A percentile compares a stretch with the other conserved stretches of the same genome.
These are phyloP conservation scores for Blastomyces gilchristii DNA, from an alignment of 2,329 filamentous ascomycete species.

Conservation along the genomic window DNA sequence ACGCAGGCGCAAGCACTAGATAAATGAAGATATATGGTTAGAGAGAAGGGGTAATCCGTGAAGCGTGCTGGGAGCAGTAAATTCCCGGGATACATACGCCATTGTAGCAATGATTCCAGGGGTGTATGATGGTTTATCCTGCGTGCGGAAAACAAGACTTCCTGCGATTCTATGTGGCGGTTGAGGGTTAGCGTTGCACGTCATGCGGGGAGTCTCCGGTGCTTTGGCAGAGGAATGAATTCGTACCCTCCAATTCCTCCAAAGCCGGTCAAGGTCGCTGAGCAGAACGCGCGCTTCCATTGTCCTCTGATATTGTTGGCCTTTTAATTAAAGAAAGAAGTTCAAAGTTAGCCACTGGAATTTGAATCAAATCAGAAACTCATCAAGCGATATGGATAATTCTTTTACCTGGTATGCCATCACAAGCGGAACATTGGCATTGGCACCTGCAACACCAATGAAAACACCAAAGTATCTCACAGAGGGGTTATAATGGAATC, in stretches of 20 bases:
- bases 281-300: conserved; percentile 70
- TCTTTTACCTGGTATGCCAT: conserved; percentile 53
- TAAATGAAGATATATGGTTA: background rate
- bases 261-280: conserved; percentile 60
- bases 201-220: background rate
- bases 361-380: background rate
- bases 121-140: conserved; percentile 13
- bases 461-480: conserved; percentile 62
- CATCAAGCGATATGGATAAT: background rate
- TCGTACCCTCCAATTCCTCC: conserved; percentile 53
- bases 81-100: conserved; percentile 8
- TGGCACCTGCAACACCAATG: conserved; percentile 58
- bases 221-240: background rate
- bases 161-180: conserved; percentile 48
- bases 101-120: conserved; percentile 13
- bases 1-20: background rate
- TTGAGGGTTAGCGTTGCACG: background rate
- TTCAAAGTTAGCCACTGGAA: background rate
- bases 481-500: conserved; percentile 44
- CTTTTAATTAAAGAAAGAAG: background rate
- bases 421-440: conserved; percentile 58
- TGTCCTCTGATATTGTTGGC: conserved; percentile 73
- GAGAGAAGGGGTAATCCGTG: background rate
- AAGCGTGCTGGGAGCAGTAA: background rate
- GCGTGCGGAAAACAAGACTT: conserved; percentile 53